These are phyloP conservation scores for Sarocladiaceae sp. DNA, from an alignment of 2,329 filamentous ascomycete genomes.

Conservation along the genomic window DNA sequence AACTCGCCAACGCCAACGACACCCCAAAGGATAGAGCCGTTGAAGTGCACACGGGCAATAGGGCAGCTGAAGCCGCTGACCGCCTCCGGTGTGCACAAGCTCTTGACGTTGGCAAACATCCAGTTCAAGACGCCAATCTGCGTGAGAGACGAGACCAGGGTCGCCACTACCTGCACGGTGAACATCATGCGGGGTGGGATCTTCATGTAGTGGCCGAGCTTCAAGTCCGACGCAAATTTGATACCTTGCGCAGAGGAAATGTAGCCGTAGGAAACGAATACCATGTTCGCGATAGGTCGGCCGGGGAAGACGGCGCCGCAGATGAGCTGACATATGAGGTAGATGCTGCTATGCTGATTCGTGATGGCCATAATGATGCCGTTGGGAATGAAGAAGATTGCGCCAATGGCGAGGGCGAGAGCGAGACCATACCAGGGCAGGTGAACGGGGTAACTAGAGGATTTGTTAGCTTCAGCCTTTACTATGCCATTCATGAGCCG, in stretches of 20 bases:
- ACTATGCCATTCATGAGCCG: too few species aligned
- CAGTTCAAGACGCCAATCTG: slow-evolving; percentile 84
- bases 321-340: slow-evolving; percentile 79
- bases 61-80: slow-evolving; percentile 85
- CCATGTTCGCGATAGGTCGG: slow-evolving; percentile 84
- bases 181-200: slow-evolving; percentile 75
- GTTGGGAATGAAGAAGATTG: slow-evolving; percentile 80
- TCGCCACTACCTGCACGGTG: slow-evolving; percentile 70
- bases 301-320: slow-evolving; percentile 79
- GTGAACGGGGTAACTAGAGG: slow-evolving; percentile 67
- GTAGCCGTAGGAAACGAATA: slow-evolving; percentile 87
- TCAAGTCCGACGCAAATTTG: slow-evolving; percentile 82
- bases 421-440: slow-evolving; percentile 83
- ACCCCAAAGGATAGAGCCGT: slow-evolving; percentile 84
- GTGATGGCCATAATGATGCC: slow-evolving; percentile 92
- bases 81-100: slow-evolving; percentile 72
- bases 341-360: slow-evolving; percentile 82
- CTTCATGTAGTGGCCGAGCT: slow-evolving; percentile 85
- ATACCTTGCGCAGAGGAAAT: slow-evolving; percentile 84
- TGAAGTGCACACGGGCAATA: slow-evolving; percentile 82
- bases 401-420: slow-evolving; percentile 70
- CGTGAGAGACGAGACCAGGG: slow-evolving; percentile 68
- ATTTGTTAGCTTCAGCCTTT: slow-evolving; percentile 16
- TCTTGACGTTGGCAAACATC: slow-evolving; percentile 75
- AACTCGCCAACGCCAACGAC: slow-evolving; percentile 78